These are phyloP conservation scores for Conringia planisiliqua DNA, from an alignment of 345 rosid species.

Conservation along the genomic window DNA sequence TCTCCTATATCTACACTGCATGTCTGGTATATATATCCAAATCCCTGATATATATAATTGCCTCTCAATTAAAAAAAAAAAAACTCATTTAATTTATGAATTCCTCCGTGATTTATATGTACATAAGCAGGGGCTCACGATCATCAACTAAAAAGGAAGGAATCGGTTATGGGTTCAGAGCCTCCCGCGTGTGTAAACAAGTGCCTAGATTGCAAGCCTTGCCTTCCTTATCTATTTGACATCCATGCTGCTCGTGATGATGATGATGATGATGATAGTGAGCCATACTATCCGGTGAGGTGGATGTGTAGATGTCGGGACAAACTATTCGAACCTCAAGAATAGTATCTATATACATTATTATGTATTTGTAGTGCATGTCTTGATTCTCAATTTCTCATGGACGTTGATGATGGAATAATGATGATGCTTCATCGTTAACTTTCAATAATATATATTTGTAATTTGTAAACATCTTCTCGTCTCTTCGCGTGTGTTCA, in stretches of 20 bases:
- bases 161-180: conserved; percentile 63
- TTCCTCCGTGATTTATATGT: not conserved
- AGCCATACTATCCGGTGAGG: conserved; percentile 56
- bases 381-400: not conserved
- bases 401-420: not conserved
- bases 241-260: conserved; percentile 27
- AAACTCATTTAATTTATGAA: not conserved
- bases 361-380: not conserved
- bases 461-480: not conserved
- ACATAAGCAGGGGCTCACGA: conserved; percentile 7
- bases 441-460: not conserved
- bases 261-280: conserved; percentile 29
- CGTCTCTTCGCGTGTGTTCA: not conserved
- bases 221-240: conserved; percentile 56
- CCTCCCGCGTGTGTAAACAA: conserved; percentile 67
- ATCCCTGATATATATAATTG: not conserved
- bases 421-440: not conserved
- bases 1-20: not conserved
- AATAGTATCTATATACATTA: not conserved
- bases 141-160: conserved; percentile 2
- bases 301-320: conserved; percentile 76
- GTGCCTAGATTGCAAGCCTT: conserved; percentile 68
- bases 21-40: conserved; percentile 16
- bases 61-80: not conserved
- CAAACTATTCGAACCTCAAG: conserved; percentile 46